Evolutionary conservation across 371 early-diverging fungal genomes (phyloP), one percentile per base, ranked within the genome.

Genomic region (Rhizomucor miehei): DNA sequence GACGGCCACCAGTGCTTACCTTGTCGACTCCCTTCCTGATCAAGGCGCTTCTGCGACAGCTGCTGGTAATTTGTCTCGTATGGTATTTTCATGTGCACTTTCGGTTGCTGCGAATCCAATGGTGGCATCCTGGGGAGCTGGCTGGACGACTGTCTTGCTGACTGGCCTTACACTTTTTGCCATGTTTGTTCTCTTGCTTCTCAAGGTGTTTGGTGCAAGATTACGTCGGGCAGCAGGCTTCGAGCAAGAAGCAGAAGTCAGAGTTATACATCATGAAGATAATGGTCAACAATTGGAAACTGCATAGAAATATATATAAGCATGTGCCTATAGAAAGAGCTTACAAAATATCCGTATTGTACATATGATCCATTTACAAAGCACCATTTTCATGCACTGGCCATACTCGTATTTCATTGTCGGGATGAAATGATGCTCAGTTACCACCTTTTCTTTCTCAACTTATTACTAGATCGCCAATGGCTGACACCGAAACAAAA

Each of bases 41-140:
- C 59, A 67, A 29, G 75, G 79, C 1, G 74, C 79, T 3, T 71
- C 73, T 13, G 70, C 66, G 8, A 71, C 75, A 1, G 79, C 79
- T 0, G 73, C 75, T 6, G 73, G 62, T 20, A 73, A 71, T 44
- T 62, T 79, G 20, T 51, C 68, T 40, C 60, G 74, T 0, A 73
- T 73, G 74, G 44, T 67, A 17, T 13, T 72, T 39, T 74, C 79
- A 9, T 75, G 73, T 52, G 52, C 64, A 41, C 54, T 64, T n/a
- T 68, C 79, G 1, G 48, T 63, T 3, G 60, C 54, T 13, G 63
- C 68, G 21, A 63, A 60, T 34, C 68, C 63, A 3, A 56, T 67
- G 48, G 61, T 63, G 1, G 48, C 48, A 20, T 24, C 52, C 12
- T 34, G 65, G 23, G 71, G 71, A 20, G 43, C 62, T 16, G 66